A percentile compares a stretch with the other conserved stretches of the same genome.
phyloP scores from a whole-genome alignment of 2,329 filamentous ascomycete species.

The Metarhizium guizhouense region DNA sequence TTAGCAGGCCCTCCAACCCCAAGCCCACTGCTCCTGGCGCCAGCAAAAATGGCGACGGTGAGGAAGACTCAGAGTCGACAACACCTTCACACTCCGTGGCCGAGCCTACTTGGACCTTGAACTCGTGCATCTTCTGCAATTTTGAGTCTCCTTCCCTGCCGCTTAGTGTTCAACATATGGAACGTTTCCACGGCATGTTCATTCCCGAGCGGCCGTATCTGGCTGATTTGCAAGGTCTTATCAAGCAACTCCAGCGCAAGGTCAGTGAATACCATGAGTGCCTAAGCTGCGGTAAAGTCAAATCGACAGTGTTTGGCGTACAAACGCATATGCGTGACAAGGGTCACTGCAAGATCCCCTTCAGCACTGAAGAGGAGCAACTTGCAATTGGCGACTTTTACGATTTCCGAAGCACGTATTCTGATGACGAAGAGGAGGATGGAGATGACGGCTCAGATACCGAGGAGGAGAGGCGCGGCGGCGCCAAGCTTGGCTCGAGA shows the following conservation, averaged over 20 bases:
- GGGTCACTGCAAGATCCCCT: slow-evolving; percentile 94
- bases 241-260: slow-evolving; percentile 70
- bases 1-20: slow-evolving; percentile 46
- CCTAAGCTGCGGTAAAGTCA: slow-evolving; percentile 76
- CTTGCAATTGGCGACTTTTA: slow-evolving; percentile 94
- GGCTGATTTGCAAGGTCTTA: slow-evolving; percentile 70
- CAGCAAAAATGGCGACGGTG: slow-evolving; percentile 31
- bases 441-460: slow-evolving; percentile 41
- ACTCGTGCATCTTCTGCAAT: slow-evolving; percentile 84
- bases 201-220: slow-evolving; percentile 84
- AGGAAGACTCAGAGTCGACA: slow-evolving; percentile 34
- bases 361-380: slow-evolving; percentile 79
- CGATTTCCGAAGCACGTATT: slow-evolving; percentile 93
- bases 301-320: slow-evolving; percentile 67
- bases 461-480: slow-evolving; percentile 37
- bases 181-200: slow-evolving; percentile 88
- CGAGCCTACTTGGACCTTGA: slow-evolving; percentile 33
- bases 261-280: slow-evolving; percentile 77
- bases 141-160: slow-evolving; percentile 65
- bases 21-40: slow-evolving; percentile 30
- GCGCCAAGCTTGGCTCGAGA: slow-evolving; percentile 61
- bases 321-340: slow-evolving; percentile 98
- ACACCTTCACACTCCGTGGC: slow-evolving; percentile 26
- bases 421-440: slow-evolving; percentile 62
- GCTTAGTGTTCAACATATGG: slow-evolving; percentile 84